Percentiles rank a stretch among this genome's conserved stretches.
Conservation (phyloP, 176 grass and related monocot genomes). For the Chrysopogon serrulatus region DNA sequence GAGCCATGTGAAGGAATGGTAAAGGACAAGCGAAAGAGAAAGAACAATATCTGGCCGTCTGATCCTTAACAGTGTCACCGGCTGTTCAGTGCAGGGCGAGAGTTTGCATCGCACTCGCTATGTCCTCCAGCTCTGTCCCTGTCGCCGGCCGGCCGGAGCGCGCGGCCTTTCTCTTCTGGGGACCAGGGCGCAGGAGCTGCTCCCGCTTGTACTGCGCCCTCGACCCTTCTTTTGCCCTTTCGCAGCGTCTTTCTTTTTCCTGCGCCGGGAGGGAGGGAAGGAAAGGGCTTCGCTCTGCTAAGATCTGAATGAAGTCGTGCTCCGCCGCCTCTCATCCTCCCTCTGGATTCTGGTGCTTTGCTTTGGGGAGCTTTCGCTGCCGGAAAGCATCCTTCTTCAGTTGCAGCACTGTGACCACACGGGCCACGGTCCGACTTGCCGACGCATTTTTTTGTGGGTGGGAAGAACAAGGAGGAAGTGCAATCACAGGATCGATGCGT, state of each 20-base stretch:
- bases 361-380: slow-evolving; percentile 45
- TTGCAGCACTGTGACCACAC: neutral
- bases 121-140: slow-evolving; percentile 2
- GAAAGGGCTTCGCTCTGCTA: slow-evolving; percentile 1
- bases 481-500: neutral
- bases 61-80: neutral
- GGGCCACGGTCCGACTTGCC: neutral
- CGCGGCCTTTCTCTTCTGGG: neutral
- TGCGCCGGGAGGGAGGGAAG: slow-evolving; percentile 11
- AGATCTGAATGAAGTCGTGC: slow-evolving; percentile 18
- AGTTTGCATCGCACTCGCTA: neutral
- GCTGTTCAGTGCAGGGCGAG: neutral
- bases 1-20: slow-evolving; percentile 23
- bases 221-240: slow-evolving; percentile 28
- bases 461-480: neutral
- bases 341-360: slow-evolving; percentile 17
- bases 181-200: slow-evolving; percentile 7
- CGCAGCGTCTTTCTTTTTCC: slow-evolving; percentile 28
- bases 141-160: neutral
- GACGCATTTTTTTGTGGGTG: neutral
- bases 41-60: neutral
- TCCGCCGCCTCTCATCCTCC: neutral
- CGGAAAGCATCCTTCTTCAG: slow-evolving; percentile 18
- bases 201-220: slow-evolving; percentile 14
- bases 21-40: neutral